These are phyloP conservation scores for Pythium scleroteichum DNA, from an alignment of 352 stramenopile species.

Conservation along the genomic window DNA sequence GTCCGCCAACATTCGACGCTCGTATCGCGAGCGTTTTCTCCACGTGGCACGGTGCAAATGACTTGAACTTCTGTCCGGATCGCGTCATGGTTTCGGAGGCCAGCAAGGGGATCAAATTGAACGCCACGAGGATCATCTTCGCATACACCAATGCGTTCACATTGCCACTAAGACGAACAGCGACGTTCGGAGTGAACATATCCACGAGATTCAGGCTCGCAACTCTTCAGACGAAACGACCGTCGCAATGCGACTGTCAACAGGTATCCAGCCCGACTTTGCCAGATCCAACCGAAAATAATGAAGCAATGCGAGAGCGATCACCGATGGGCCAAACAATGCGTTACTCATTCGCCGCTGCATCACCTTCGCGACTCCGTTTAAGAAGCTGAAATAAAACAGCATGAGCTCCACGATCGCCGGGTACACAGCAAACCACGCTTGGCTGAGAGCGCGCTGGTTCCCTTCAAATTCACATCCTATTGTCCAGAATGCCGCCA, in stretches of 20 bases:
- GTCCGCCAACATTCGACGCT: neutral
- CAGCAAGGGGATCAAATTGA: conserved; percentile 32
- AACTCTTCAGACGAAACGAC: conserved; percentile 35
- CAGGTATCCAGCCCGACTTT: conserved; percentile 1
- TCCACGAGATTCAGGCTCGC: conserved; percentile 15
- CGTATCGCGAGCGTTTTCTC: neutral
- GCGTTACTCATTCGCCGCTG: conserved; percentile 33
- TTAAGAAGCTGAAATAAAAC: conserved; percentile 37
- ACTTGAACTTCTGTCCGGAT: conserved; percentile 4
- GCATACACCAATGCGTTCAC: conserved; percentile 19
- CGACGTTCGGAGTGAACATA: conserved; percentile 27
- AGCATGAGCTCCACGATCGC: conserved; percentile 31
- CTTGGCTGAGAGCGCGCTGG: conserved; percentile 28
- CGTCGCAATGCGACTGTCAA: conserved; percentile 29
- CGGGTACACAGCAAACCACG: conserved; percentile 43
- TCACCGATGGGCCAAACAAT: conserved; percentile 34
- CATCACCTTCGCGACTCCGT: conserved; percentile 28
- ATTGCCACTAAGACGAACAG: conserved; percentile 36
- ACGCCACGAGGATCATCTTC: conserved; percentile 32
- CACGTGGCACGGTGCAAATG: neutral
- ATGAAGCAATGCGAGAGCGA: conserved; percentile 29
- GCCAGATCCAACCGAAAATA: conserved; percentile 24
- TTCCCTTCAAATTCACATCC: conserved; percentile 41
- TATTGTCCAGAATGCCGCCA: conserved; percentile 30
- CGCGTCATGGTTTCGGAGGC: conserved; percentile 14